Base-by-base conservation (phyloP, 2,329 filamentous ascomycete genomes). In the Coniochaeta ligniaria region DNA sequence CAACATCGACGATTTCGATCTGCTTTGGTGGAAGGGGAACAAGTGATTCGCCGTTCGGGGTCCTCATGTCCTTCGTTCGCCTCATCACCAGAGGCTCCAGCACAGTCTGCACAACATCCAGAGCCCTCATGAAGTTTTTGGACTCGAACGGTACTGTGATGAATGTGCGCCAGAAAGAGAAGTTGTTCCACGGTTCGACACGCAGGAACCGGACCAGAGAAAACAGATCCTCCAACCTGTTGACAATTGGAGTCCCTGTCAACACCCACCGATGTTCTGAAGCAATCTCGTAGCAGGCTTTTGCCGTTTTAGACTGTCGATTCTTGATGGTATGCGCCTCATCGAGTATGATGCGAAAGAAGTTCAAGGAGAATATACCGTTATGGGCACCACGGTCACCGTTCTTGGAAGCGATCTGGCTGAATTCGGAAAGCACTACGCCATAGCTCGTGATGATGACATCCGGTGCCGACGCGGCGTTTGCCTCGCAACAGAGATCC, bases 151-250 rank as follows among this genome's bases (percentile, higher is more conserved):
- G 95, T 1, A 96, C 88, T 0, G 95, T 99, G 70, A 99, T 98
- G 72, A 99, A 99, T 0, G 95, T 98, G 71, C 93, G 93, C 95
- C 95, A 99, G 76, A 96, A 99, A 0, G 93, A 96, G 73, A 99
- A 99, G 72, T 98, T 98, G 69, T 90, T 95, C 95, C 95, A 99
- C 0, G 95, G 95, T 71, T 98, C 94, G 4, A 99, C 95, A 60
- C 91, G 88, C 12, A 99, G 78, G 75, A 98, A 99, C 3, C 91
- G 87, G 14, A 98, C 91, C 41, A 99, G 77, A 69, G 91, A 96
- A 76, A 97, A 98, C 16, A 99, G 78, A 73, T 98, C 95, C 72
- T 98, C 94, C 0, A 99, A 81, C 50, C 92, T 88, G 72, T 99
- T 99, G 66, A 99, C 94, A 60, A 99, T 98, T 0, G 95, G 95